These are phyloP conservation scores for Solanum pennellii DNA, from an alignment of 257 asterid species.

Conservation along the genomic window DNA sequence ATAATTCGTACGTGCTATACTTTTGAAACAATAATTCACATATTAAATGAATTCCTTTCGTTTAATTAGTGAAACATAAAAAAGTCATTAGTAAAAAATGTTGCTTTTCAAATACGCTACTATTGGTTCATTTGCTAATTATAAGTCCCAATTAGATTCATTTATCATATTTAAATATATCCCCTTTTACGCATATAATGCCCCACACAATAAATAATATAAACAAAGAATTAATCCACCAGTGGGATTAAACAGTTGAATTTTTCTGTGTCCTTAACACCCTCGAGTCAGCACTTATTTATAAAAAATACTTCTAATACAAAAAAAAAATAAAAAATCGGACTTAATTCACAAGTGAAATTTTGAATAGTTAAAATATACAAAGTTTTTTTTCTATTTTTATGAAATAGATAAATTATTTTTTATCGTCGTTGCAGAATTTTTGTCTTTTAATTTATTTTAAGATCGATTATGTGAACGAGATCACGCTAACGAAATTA, in stretches of 20 bases:
- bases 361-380: neutral
- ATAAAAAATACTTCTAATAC: neutral
- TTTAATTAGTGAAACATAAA: neutral
- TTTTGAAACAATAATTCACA: neutral
- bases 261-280: neutral
- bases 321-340: neutral
- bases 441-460: accelerated
- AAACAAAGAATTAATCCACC: neutral
- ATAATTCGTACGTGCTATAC: neutral
- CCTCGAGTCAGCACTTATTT: neutral
- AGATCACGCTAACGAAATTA: neutral
- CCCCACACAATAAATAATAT: neutral
- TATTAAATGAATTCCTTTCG: neutral
- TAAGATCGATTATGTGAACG: neutral
- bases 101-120: neutral
- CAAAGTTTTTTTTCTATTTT: too few species aligned
- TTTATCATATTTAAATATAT: neutral
- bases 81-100: neutral
- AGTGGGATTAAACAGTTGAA: neutral
- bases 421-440: accelerated
- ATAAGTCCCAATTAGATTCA: neutral
- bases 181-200: neutral
- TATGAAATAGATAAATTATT: neutral
- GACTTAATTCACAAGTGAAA: too few species aligned
- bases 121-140: neutral